phyloP scores from a whole-genome alignment of 352 stramenopile genomes.

The Phytopythium chamaehyphon region DNA sequence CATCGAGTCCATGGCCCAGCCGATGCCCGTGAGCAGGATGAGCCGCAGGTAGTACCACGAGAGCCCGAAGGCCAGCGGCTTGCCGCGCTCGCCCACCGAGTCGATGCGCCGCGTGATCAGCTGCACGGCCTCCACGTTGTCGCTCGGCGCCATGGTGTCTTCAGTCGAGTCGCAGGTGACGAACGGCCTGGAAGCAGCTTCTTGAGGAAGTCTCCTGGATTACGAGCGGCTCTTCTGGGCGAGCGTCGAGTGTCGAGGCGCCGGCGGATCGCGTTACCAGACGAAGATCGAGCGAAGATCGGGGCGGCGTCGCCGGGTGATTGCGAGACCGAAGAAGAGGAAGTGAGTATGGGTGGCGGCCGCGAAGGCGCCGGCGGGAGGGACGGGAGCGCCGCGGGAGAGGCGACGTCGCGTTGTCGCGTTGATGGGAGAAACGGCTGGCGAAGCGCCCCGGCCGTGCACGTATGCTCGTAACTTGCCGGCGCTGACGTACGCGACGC shows the following conservation, averaged over 20 bases:
- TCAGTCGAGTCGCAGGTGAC: not conserved
- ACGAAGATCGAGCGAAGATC: slow-evolving; percentile 4
- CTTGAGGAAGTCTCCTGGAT: too few relatives aligned
- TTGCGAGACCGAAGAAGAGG: slow-evolving; percentile 15
- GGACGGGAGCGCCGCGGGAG: not conserved
- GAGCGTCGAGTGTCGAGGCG: not conserved
- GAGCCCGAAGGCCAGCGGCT: slow-evolving; percentile 44
- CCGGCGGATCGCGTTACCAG: slow-evolving; percentile 5
- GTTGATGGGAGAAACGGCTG: too few relatives aligned
- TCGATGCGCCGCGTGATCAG: slow-evolving; percentile 67
- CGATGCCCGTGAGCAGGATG: slow-evolving; percentile 57
- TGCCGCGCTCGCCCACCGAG: slow-evolving; percentile 47
- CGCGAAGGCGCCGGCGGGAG: not conserved
- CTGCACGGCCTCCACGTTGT: slow-evolving; percentile 51
- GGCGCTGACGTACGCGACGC: too few relatives aligned
- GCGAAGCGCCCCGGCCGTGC: too few relatives aligned
- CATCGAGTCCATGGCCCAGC: slow-evolving; percentile 77
- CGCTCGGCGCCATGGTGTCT: slow-evolving; percentile 6
- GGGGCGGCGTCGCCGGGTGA: slow-evolving; percentile 8
- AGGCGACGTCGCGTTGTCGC: not conserved
- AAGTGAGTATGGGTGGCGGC: slow-evolving; percentile 8
- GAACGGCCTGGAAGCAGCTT: too few relatives aligned
- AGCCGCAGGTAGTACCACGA: slow-evolving; percentile 70
- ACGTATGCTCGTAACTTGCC: too few relatives aligned
- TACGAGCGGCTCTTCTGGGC: slow-evolving; percentile 4